Evolutionary conservation across 2,329 filamentous ascomycete genomes (phyloP), one percentile per base, ranked within the genome.

Genomic region (Stagonosporopsis cucurbitacearum): DNA sequence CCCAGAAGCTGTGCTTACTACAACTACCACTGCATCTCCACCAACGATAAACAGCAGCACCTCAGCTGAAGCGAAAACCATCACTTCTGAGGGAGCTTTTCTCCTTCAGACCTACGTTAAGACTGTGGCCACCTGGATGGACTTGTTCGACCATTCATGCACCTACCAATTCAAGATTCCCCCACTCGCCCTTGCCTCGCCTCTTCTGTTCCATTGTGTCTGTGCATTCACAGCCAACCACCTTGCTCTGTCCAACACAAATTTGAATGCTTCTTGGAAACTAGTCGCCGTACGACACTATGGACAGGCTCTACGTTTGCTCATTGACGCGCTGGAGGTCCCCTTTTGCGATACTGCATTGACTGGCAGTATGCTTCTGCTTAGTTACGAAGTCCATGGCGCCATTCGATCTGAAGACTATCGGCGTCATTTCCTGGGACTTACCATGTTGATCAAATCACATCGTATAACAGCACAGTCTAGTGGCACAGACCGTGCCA

Each of bases 161-260:
- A 72, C 70, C 4, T 75, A 74, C 42, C 70, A 75, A 45, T 60
- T 71, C 17, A 60, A 48, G 15, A 59, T 75, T 5, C 66, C 68
- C 3, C 68, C 64, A 15, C 60, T 71, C 4, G 67, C 62, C 5
- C 64, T 73, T 2, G 57, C 49, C 11, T 74, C 70, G 13, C 65
- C 69, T 11, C 64, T 75, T 4, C 54, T 75, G 1, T 71, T 74
- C 47, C 71, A 72, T 35, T 66, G 66, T 40, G 63, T 74, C 13
- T 74, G 70, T 47, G 72, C 72, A 4, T 72, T 74, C 45, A 68
- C 72, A 4, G 72, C 73, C 6, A 74, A 72, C 32, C 63, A 75
- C 41, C 64, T 75, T 8, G 65, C 70, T 3, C 64, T 71, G 6
- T 62, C 67, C 20, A 64, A 70, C 7, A 54, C 48, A 9, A 61